phyloP scores from a whole-genome alignment of 2,329 filamentous ascomycete species.

The Hypoxylon rubiginosum region DNA sequence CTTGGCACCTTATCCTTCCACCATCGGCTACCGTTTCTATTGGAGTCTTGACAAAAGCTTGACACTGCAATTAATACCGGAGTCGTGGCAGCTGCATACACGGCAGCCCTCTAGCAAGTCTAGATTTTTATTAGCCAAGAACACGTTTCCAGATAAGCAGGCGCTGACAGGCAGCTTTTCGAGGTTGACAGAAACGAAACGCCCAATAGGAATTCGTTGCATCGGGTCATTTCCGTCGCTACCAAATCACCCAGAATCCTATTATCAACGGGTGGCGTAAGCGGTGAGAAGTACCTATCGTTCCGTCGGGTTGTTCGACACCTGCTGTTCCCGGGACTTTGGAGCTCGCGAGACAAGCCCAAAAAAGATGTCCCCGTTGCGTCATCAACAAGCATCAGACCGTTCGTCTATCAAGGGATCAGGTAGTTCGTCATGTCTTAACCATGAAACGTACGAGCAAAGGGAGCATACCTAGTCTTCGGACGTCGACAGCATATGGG shows the following conservation, averaged over 20 bases:
- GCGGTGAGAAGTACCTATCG: slow-evolving; percentile 6
- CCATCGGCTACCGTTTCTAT: slow-evolving; percentile 29
- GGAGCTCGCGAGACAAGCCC: not conserved
- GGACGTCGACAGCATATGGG: slow-evolving; percentile 14
- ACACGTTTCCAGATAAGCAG: slow-evolving; percentile 27
- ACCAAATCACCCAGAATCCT: slow-evolving; percentile 15
- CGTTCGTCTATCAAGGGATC: slow-evolving; percentile 2
- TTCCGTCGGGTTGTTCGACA: slow-evolving; percentile 7
- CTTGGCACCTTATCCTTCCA: slow-evolving; percentile 38
- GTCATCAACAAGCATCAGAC: slow-evolving; percentile 10
- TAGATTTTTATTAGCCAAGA: slow-evolving; percentile 40
- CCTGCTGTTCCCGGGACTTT: slow-evolving; percentile 9
- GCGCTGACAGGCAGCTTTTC: slow-evolving; percentile 20
- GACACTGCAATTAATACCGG: slow-evolving; percentile 42
- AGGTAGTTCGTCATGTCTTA: slow-evolving; percentile 12
- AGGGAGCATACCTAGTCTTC: slow-evolving; percentile 1
- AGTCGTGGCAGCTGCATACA: slow-evolving; percentile 42
- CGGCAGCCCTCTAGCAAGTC: slow-evolving; percentile 26
- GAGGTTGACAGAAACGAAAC: slow-evolving; percentile 11
- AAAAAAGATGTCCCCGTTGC: slow-evolving; percentile 3
- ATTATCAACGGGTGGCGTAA: slow-evolving; percentile 15
- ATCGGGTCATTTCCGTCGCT: slow-evolving; percentile 22
- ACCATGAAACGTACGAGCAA: not conserved
- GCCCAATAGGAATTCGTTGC: slow-evolving; percentile 29
- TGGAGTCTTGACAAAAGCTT: slow-evolving; percentile 39